Conservation (phyloP, 2,329 filamentous ascomycete genomes). For the Zymoseptoria brevis region DNA sequence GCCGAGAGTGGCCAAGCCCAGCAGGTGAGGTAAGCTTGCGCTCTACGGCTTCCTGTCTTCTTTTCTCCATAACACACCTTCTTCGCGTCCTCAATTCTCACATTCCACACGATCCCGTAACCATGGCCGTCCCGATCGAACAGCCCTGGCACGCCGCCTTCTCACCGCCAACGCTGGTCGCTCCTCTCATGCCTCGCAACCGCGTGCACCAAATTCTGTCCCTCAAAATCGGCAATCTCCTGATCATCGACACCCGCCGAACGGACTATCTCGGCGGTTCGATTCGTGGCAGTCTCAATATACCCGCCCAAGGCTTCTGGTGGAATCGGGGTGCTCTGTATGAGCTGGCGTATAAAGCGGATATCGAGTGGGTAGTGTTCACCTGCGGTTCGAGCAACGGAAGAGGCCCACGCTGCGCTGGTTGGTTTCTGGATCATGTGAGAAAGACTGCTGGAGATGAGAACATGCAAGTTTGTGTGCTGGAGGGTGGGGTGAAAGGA, state of each 20-base stretch:
- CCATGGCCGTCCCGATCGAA: conserved; percentile 20
- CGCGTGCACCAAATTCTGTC: conserved; percentile 30
- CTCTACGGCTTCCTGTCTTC: background rate
- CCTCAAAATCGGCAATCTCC: conserved; percentile 31
- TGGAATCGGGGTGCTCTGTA: conserved; percentile 39
- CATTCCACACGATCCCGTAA: conserved; percentile 27
- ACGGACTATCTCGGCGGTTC: conserved; percentile 42
- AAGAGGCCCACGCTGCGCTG: conserved; percentile 28
- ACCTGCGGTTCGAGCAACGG: conserved; percentile 34
- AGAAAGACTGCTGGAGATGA: conserved; percentile 28
- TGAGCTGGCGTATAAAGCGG: conserved; percentile 37
- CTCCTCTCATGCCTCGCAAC: conserved; percentile 32
- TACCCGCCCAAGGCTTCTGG: conserved; percentile 43
- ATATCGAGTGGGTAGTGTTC: conserved; percentile 40
- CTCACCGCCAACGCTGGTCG: conserved; percentile 32
- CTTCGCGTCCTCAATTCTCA: too few species aligned
- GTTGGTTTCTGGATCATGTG: conserved; percentile 31
- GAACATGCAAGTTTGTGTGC: conserved; percentile 35
- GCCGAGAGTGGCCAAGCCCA: background rate
- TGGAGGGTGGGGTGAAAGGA: conserved; percentile 39
- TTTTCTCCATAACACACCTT: background rate
- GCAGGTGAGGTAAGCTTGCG: background rate
- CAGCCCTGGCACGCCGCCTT: conserved; percentile 37
- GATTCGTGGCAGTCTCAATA: conserved; percentile 39
- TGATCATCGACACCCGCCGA: conserved; percentile 39